phyloP scores from a whole-genome alignment of 257 asterid species.

The Solanum chmielewskii region DNA sequence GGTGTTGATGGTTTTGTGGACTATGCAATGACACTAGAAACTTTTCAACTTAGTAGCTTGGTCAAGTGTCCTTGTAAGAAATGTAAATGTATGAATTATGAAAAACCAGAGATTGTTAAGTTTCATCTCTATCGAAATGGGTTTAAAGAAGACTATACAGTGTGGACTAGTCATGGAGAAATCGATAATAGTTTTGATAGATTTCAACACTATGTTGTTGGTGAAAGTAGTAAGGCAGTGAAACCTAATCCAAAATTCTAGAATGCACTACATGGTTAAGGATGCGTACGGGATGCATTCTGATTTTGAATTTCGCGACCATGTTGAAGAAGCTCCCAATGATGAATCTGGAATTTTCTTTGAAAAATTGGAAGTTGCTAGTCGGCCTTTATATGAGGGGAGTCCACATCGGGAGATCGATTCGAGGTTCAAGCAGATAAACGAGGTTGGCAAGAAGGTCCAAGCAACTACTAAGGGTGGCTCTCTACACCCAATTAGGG shows the following conservation, averaged over 20 bases:
- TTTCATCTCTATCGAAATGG: not conserved
- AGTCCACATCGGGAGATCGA: not conserved
- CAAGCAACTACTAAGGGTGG: not conserved
- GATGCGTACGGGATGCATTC: not conserved
- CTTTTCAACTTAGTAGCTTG: not conserved
- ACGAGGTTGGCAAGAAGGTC: not conserved
- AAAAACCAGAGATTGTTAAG: not conserved
- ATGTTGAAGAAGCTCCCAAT: not conserved
- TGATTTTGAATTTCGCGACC: not conserved
- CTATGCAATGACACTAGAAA: not conserved
- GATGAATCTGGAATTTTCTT: not conserved
- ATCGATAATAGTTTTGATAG: not conserved
- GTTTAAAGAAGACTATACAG: not conserved
- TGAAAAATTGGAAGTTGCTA: not conserved
- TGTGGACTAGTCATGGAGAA: not conserved
- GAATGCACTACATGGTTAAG: not conserved
- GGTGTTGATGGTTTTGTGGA: not conserved
- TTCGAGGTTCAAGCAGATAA: not conserved
- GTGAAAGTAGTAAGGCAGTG: not conserved
- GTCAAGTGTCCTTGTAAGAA: not conserved
- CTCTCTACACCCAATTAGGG: not conserved
- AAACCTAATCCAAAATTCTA: not conserved
- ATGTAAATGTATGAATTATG: not conserved
- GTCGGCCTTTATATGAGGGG: not conserved
- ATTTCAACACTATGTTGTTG: not conserved